These are phyloP conservation scores for Puccinia brachypodii DNA, from an alignment of 1,284 basidiomycete genomes.

Conservation along the genomic window DNA sequence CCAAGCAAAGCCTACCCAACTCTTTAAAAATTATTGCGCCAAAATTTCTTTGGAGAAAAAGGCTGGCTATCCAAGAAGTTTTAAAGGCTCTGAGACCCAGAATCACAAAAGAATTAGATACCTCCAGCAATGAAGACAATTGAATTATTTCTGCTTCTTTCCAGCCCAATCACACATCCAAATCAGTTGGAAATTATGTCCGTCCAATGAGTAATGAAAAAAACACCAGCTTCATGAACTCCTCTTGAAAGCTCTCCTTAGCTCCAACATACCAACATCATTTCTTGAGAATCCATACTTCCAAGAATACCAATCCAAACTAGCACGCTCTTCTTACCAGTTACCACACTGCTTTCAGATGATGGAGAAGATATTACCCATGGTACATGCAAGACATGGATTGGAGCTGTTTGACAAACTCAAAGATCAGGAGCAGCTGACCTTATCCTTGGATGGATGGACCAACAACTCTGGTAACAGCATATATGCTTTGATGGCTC, in stretches of 20 bases:
- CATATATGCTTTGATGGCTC: not conserved
- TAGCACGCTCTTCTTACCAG: not conserved
- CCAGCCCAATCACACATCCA: not conserved
- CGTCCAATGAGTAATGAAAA: not conserved
- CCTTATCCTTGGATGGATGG: slow-evolving; percentile 27
- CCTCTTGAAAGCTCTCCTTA: not conserved
- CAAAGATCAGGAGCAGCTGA: not conserved
- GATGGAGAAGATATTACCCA: not conserved
- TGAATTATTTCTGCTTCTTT: not conserved
- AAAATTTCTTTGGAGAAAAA: not conserved
- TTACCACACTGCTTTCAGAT: not conserved
- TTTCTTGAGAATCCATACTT: slow-evolving; percentile 15
- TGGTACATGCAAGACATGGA: not conserved
- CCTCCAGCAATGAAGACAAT: not conserved
- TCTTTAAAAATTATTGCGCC: not conserved
- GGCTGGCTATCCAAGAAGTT: not conserved
- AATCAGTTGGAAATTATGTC: not conserved
- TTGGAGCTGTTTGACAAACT: not conserved
- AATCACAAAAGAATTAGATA: not conserved
- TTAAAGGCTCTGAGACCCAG: not conserved
- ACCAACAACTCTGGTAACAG: slow-evolving; percentile 13
- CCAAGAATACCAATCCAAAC: slow-evolving; percentile 11
- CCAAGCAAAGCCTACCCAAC: not conserved
- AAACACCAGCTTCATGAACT: not conserved
- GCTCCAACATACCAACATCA: not conserved